These are phyloP conservation scores for Onygena corvina DNA, from an alignment of 2,329 filamentous ascomycete genomes.

Conservation along the genomic window DNA sequence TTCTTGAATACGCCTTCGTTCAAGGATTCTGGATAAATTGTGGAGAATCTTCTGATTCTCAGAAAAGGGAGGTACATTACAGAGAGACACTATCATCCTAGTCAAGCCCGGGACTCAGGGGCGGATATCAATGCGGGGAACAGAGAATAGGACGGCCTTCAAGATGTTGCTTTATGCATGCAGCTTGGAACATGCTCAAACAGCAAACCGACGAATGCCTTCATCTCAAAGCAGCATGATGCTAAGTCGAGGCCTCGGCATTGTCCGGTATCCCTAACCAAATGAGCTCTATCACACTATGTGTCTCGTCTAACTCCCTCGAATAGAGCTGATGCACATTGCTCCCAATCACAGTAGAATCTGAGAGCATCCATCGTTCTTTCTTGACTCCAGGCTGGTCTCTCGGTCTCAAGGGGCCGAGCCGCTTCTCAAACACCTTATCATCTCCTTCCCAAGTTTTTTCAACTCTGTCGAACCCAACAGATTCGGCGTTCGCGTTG, in stretches of 20 bases:
- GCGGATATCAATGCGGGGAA: background rate
- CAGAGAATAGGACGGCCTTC: background rate
- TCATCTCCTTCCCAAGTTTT: constrained; percentile 36
- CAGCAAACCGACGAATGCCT: too few species aligned
- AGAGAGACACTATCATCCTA: too few species aligned
- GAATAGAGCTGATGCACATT: constrained; percentile 35
- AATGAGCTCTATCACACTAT: constrained; percentile 34
- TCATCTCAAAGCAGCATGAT: background rate
- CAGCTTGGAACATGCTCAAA: too few species aligned
- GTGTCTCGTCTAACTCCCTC: constrained; percentile 30
- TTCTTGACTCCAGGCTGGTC: constrained; percentile 31
- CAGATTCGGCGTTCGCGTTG: constrained; percentile 28
- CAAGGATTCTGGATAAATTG: too few species aligned
- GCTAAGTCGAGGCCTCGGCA: background rate
- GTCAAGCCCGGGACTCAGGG: background rate
- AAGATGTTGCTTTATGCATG: too few species aligned
- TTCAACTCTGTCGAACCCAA: constrained; percentile 34
- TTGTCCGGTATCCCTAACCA: constrained; percentile 23
- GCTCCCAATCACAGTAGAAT: constrained; percentile 30
- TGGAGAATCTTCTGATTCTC: too few species aligned
- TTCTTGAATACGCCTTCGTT: too few species aligned
- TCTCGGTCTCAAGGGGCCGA: constrained; percentile 31
- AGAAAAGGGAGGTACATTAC: background rate
- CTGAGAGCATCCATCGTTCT: constrained; percentile 32
- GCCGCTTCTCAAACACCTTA: constrained; percentile 29